A percentile compares a stretch with the other conserved stretches of the same genome.
These are phyloP conservation scores for Pestalotiopsis sp. DNA, from an alignment of 2,329 filamentous ascomycete species.

Conservation along the genomic window DNA sequence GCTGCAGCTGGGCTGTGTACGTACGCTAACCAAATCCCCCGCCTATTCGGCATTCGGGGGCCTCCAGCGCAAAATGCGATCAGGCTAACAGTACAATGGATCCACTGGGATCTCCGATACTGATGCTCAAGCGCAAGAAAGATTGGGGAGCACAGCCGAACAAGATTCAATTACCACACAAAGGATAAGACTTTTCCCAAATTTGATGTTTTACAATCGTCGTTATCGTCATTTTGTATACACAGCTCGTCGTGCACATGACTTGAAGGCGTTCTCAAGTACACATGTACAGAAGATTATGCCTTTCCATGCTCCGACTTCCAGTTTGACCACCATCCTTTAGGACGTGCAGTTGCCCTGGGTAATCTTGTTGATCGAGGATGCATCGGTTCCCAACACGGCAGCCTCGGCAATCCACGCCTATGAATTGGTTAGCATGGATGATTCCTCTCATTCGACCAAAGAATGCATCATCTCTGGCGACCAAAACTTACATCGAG, in stretches of 20 bases:
- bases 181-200: neutral
- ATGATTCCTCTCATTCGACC: neutral
- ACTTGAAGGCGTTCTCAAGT: neutral
- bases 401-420: constrained; percentile 9
- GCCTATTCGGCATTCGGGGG: neutral
- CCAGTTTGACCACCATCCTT: neutral
- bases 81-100: neutral
- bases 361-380: constrained; percentile 3
- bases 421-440: neutral
- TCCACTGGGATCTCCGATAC: neutral
- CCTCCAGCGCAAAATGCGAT: neutral
- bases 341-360: constrained; percentile 8
- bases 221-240: neutral
- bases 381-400: constrained; percentile 1
- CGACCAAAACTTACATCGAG: constrained; percentile 16
- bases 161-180: no score
- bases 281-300: neutral
- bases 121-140: no score
- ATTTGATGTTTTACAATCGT: neutral
- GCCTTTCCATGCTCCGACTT: no score
- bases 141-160: no score
- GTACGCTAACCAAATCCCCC: neutral
- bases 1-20: neutral
- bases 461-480: neutral
- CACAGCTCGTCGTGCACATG: neutral